phyloP scores from a whole-genome alignment of 306 rosid genomes.

The Glycyrrhiza uralensis region DNA sequence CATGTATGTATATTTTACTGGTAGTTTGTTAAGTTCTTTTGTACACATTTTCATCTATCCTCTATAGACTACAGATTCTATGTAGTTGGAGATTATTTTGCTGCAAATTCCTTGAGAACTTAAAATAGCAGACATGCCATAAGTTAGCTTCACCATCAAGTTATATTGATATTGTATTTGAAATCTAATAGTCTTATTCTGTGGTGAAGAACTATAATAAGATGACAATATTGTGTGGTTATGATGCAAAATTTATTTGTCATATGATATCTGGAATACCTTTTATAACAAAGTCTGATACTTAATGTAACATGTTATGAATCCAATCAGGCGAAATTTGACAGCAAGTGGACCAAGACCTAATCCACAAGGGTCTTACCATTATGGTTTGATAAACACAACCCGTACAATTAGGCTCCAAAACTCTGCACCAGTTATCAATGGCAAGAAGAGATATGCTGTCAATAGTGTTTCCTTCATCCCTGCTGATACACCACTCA shows the following conservation, averaged over 20 bases:
- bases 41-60: background rate
- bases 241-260: background rate
- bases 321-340: conserved; percentile 61
- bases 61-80: background rate
- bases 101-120: background rate
- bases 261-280: background rate
- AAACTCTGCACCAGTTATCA: conserved; percentile 66
- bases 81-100: background rate
- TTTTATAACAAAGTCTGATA: background rate
- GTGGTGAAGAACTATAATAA: background rate
- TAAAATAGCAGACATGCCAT: background rate
- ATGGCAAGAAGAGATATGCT: conserved; percentile 83
- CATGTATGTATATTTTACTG: background rate
- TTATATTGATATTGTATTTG: background rate
- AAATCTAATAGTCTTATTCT: background rate
- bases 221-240: background rate
- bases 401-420: conserved; percentile 69
- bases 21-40: background rate
- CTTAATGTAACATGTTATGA: background rate
- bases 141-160: no score
- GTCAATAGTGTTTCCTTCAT: conserved; percentile 81
- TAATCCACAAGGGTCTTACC: conserved; percentile 95
- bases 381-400: conserved; percentile 80
- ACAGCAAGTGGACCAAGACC: conserved; percentile 97
- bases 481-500: conserved; percentile 79